These are phyloP conservation scores for Ceratocystiopsis brevicomis DNA, from an alignment of 2,329 filamentous ascomycete genomes.

Conservation along the genomic window DNA sequence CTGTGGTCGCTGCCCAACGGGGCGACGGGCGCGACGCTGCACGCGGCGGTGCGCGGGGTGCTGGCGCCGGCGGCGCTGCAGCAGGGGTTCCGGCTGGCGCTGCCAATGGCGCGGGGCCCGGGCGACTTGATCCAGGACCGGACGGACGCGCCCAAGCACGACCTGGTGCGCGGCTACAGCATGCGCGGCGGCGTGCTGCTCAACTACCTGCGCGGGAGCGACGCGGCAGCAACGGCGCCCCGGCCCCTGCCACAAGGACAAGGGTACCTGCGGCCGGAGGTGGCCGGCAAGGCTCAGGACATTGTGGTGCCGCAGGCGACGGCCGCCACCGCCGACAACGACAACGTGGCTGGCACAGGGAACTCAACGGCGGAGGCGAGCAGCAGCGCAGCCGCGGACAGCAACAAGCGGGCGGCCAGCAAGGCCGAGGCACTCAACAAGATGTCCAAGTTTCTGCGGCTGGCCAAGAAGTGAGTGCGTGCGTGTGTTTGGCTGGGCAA, in stretches of 20 bases:
- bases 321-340: slow-evolving; percentile 16
- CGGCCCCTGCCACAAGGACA: slow-evolving; percentile 25
- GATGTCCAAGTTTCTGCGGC: slow-evolving; percentile 10
- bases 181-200: slow-evolving; percentile 54
- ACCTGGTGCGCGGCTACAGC: slow-evolving; percentile 53
- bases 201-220: slow-evolving; percentile 56
- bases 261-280: slow-evolving; percentile 37
- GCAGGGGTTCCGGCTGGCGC: slow-evolving; percentile 54
- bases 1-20: slow-evolving; percentile 49
- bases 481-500: background rate
- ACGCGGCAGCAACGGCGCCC: slow-evolving; percentile 18
- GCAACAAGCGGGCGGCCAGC: slow-evolving; percentile 9
- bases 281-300: slow-evolving; percentile 43
- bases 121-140: slow-evolving; percentile 26
- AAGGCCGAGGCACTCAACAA: slow-evolving; percentile 17
- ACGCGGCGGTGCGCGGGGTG: slow-evolving; percentile 53
- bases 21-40: slow-evolving; percentile 53
- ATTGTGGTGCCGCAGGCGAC: slow-evolving; percentile 44
- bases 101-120: slow-evolving; percentile 30
- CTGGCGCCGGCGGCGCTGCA: slow-evolving; percentile 42
- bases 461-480: slow-evolving; percentile 7
- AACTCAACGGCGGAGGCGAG: too few species aligned
- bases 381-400: slow-evolving; percentile 13
- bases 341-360: slow-evolving; percentile 4
- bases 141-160: slow-evolving; percentile 23